phyloP scores from a whole-genome alignment of 495 filamentous ascomycete genomes.

The Penicillium daleae region DNA sequence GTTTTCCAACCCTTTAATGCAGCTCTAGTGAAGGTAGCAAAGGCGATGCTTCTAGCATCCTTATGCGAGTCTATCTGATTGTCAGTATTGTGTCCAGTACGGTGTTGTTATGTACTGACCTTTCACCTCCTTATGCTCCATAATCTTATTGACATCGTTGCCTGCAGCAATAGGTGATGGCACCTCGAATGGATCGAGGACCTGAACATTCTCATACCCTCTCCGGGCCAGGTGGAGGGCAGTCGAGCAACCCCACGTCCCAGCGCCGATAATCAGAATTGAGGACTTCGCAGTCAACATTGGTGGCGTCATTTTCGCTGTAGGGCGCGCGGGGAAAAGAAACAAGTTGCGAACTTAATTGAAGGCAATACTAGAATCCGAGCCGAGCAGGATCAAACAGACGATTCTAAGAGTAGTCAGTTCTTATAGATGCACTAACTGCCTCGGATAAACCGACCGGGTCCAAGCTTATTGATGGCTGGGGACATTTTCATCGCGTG shows the following conservation, averaged over 20 bases:
- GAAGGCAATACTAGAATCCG: too few relatives aligned
- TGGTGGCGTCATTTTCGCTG: slow-evolving; percentile 18
- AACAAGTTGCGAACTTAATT: neutral
- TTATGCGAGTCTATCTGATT: slow-evolving; percentile 15
- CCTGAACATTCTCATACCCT: slow-evolving; percentile 51
- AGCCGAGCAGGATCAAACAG: neutral
- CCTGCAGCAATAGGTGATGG: slow-evolving; percentile 58
- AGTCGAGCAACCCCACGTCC: slow-evolving; percentile 56
- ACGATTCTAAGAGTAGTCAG: neutral
- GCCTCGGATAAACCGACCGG: neutral
- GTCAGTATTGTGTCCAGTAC: neutral
- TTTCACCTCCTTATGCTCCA: slow-evolving; percentile 51
- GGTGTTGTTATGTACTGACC: slow-evolving; percentile 28
- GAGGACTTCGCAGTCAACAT: slow-evolving; percentile 21
- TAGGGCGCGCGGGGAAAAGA: neutral
- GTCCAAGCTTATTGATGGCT: slow-evolving; percentile 1
- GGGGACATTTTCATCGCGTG: slow-evolving; percentile 20
- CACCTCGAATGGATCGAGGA: slow-evolving; percentile 49
- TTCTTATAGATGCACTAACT: neutral
- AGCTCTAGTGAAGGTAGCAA: slow-evolving; percentile 38
- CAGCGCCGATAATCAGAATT: slow-evolving; percentile 51
- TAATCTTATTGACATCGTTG: slow-evolving; percentile 61
- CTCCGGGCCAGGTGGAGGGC: slow-evolving; percentile 55
- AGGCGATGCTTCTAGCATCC: slow-evolving; percentile 38
- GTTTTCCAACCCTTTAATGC: slow-evolving; percentile 50